Percentiles rank a stretch among this genome's conserved stretches.
Evolutionary conservation across 2,329 filamentous ascomycete genomes (phyloP).

Genomic region (Didymella pomorum): DNA sequence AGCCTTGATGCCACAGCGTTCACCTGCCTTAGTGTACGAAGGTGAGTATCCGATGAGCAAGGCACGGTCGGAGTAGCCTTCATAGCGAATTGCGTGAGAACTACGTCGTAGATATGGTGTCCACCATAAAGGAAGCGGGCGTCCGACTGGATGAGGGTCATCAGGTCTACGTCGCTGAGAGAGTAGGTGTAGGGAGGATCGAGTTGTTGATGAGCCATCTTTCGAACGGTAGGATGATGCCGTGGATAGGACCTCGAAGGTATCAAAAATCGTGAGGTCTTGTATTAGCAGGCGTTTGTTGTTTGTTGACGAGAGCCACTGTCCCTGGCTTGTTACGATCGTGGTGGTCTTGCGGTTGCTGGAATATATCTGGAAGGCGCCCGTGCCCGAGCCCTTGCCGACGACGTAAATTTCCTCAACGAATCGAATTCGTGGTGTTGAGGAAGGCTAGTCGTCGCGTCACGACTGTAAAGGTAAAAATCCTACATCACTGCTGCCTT

Average conservation of each 20-base stretch:
- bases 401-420: no score
- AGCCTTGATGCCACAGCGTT: no score
- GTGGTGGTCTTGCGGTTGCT: background rate
- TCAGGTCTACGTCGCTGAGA: background rate
- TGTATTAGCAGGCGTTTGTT: background rate
- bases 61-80: no score
- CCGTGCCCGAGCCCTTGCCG: no score
- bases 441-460: background rate
- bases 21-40: no score
- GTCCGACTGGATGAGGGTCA: background rate
- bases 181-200: background rate
- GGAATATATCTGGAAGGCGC: background rate
- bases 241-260: background rate
- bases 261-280: background rate
- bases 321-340: background rate
- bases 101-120: background rate
- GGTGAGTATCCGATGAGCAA: no score
- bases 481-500: background rate
- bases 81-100: background rate
- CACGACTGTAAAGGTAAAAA: background rate
- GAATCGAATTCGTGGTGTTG: no score
- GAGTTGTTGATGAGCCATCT: background rate
- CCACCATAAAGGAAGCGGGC: background rate
- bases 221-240: background rate
- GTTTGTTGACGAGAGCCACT: background rate